A percentile compares a stretch with the other conserved stretches of the same genome.
Evolutionary conservation across 2,329 filamentous ascomycete species (phyloP).

Genomic region (Aureobasidium pullulans): DNA sequence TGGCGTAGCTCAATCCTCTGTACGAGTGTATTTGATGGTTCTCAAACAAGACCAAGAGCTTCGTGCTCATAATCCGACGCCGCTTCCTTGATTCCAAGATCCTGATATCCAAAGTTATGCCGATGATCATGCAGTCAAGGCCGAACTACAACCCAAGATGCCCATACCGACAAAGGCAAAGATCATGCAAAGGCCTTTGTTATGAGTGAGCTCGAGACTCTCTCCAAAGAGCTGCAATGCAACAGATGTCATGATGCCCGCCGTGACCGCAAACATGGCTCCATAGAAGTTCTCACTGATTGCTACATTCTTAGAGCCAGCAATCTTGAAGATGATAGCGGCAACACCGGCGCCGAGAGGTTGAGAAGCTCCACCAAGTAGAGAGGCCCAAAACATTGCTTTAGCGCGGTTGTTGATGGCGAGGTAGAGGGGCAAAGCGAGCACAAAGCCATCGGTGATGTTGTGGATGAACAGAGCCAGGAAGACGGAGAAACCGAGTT

Average conservation of each 20-base stretch:
- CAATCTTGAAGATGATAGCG: conserved; percentile 75
- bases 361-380: conserved; percentile 81
- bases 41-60: background rate
- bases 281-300: conserved; percentile 59
- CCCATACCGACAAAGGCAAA: conserved; percentile 85
- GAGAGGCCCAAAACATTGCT: conserved; percentile 75
- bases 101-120: too few species aligned
- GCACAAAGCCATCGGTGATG: conserved; percentile 92
- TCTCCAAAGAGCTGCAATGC: conserved; percentile 84
- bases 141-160: conserved; percentile 75
- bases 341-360: conserved; percentile 79
- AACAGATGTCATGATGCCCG: conserved; percentile 93
- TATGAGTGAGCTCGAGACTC: conserved; percentile 74
- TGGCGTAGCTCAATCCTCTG: background rate
- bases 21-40: background rate
- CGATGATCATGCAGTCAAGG: conserved; percentile 55
- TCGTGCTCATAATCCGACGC: too few species aligned
- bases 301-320: conserved; percentile 42
- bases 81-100: too few species aligned
- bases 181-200: conserved; percentile 65
- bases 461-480: conserved; percentile 96
- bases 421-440: conserved; percentile 88
- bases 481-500: conserved; percentile 84
- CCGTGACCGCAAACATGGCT: conserved; percentile 77
- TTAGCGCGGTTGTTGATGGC: conserved; percentile 72